A percentile compares a stretch with the other conserved stretches of the same genome.
Conservation (phyloP, 2,329 filamentous ascomycete species). For the Endoconidiophora laricicola region DNA sequence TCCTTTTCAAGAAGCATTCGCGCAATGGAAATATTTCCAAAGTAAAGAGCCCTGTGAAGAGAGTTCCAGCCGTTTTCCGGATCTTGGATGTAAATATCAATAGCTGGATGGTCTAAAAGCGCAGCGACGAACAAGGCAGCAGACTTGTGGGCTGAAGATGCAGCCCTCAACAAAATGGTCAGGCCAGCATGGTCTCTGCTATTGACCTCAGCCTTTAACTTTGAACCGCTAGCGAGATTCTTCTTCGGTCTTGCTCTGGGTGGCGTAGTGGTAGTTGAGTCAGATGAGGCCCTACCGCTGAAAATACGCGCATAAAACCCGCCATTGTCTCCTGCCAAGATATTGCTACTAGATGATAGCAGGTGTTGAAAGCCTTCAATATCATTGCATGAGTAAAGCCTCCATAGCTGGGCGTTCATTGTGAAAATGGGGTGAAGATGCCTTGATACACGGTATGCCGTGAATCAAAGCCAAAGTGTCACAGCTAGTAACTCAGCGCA, state of each 20-base stretch:
- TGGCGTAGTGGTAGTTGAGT: background rate
- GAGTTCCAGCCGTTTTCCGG: conserved; percentile 91
- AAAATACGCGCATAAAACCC: conserved; percentile 19
- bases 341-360: conserved; percentile 1
- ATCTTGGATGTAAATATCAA: conserved; percentile 79
- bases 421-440: conserved; percentile 26
- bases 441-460: background rate
- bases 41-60: conserved; percentile 77
- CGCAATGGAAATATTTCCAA: conserved; percentile 75
- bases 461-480: no score
- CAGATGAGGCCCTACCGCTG: conserved; percentile 17
- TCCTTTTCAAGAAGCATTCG: conserved; percentile 68
- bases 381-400: conserved; percentile 93
- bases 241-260: conserved; percentile 31
- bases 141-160: conserved; percentile 53
- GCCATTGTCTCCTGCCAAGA: conserved; percentile 19
- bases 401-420: conserved; percentile 97
- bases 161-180: conserved; percentile 70
- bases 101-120: conserved; percentile 62
- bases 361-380: conserved; percentile 71
- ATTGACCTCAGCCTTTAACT: conserved; percentile 57
- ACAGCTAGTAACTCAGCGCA: no score
- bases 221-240: conserved; percentile 26
- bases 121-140: conserved; percentile 61
- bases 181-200: conserved; percentile 66